Evolutionary conservation across 495 filamentous ascomycete genomes (phyloP), one percentile per base, ranked within the genome.

Genomic region (Annulohypoxylon stygium): DNA sequence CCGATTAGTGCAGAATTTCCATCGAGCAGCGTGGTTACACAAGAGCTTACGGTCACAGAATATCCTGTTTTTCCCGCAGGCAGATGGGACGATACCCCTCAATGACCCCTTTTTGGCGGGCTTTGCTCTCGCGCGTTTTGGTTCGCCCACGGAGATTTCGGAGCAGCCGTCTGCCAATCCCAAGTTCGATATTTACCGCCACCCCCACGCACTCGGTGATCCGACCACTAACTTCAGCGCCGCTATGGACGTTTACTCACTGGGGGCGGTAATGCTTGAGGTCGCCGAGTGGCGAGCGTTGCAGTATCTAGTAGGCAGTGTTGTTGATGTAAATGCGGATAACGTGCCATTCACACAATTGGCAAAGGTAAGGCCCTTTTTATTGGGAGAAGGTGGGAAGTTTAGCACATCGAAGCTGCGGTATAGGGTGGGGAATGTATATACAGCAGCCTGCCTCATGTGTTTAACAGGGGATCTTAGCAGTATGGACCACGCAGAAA

Each of bases 1-100:
- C 25, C 48, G 23, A 1, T 23, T 53, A 8, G 48, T 53, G 48
- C 48, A 53, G 26, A 53, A 53, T 11, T 53, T 53, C 23, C 48
- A 53, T 53, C 48, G 18, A 8, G 16, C 16, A 26, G 48, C 23
- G 14, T 53, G 48, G 48, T 53, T 53, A n/a, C 48, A 53, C 25
- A 53, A 53, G 11, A 53, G 25, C 18, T 23, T 53, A 30, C 48
- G 48, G 26, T 53, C 48, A 11, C 48, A 53, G 25, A 53, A 53
- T 11, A 53, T 53, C 12, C 23, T 53, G 3, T 53, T 53, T 11
- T 53, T 53, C 12, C 48, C 48, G 26, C 16, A 30, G 26, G 48
- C 2, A 1, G 48, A 53, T 11, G 48, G 48, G 0, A 30, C 48
- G 18, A 53, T 53, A 53, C 26, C 23, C 9, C 48, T 53, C 11